Percentiles rank a stretch among this genome's conserved stretches.
These are phyloP conservation scores for Steccherinum ochraceum DNA, from an alignment of 768 basidiomycete genomes.

Conservation along the genomic window DNA sequence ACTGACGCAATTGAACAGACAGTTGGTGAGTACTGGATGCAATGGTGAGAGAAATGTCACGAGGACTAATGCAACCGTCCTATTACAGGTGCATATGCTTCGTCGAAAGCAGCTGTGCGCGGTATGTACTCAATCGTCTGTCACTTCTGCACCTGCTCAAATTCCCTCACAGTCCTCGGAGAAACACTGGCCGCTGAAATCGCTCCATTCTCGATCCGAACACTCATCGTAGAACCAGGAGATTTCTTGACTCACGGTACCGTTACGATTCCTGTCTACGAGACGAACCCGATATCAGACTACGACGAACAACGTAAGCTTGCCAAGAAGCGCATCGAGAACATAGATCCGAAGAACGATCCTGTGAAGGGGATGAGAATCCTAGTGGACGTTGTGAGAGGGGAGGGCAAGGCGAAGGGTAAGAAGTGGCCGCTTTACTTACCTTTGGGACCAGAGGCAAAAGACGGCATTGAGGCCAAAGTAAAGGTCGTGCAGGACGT, in stretches of 20 bases:
- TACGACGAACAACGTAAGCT: constrained; percentile 21
- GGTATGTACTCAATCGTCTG: constrained; percentile 10
- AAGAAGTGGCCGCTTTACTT: constrained; percentile 38
- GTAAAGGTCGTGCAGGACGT: constrained; percentile 32
- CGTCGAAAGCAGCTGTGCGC: constrained; percentile 23
- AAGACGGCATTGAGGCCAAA: constrained; percentile 38
- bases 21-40: background rate
- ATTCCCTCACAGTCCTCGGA: constrained; percentile 10
- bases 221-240: constrained; percentile 42
- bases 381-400: constrained; percentile 20
- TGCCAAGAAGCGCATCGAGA: constrained; percentile 2
- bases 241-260: constrained; percentile 53
- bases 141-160: background rate
- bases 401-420: constrained; percentile 31
- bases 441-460: constrained; percentile 44
- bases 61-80: background rate
- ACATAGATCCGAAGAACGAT: constrained; percentile 25
- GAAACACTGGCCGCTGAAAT: constrained; percentile 8
- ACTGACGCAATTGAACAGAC: background rate
- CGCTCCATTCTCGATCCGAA: constrained; percentile 6
- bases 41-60: background rate
- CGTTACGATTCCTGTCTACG: constrained; percentile 36
- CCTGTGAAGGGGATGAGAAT: constrained; percentile 21
- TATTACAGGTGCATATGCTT: constrained; percentile 16
- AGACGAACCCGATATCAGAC: constrained; percentile 18